These are phyloP conservation scores for Angophora floribunda DNA, from an alignment of 345 rosid genomes.

Conservation along the genomic window DNA sequence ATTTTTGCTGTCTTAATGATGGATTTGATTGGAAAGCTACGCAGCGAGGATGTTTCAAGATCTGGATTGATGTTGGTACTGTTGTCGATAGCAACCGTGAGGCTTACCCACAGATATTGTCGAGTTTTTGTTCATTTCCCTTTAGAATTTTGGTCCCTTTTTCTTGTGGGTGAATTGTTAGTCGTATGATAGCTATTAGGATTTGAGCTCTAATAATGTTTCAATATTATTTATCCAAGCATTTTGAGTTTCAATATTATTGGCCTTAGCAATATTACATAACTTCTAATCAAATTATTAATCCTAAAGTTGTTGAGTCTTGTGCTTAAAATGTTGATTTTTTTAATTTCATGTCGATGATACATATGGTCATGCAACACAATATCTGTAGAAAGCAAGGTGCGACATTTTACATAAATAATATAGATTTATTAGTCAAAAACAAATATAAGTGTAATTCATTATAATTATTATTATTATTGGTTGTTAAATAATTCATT, in stretches of 20 bases:
- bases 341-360: background rate
- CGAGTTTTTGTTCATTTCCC: background rate
- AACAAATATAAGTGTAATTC: background rate
- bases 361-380: background rate
- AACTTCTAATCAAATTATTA: background rate
- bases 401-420: background rate
- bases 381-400: background rate
- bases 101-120: background rate
- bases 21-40: background rate
- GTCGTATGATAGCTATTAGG: background rate
- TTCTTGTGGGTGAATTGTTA: background rate
- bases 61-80: background rate
- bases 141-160: background rate
- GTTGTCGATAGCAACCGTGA: background rate
- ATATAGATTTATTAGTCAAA: background rate
- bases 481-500: background rate
- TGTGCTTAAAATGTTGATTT: background rate
- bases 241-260: background rate
- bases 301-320: background rate
- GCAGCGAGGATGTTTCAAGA: background rate
- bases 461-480: no score
- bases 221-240: background rate
- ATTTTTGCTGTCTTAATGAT: background rate
- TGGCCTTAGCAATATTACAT: background rate
- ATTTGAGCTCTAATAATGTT: background rate